Evolutionary conservation across 2,329 filamentous ascomycete species (phyloP).

Genomic region (Aspergillus sclerotialis): DNA sequence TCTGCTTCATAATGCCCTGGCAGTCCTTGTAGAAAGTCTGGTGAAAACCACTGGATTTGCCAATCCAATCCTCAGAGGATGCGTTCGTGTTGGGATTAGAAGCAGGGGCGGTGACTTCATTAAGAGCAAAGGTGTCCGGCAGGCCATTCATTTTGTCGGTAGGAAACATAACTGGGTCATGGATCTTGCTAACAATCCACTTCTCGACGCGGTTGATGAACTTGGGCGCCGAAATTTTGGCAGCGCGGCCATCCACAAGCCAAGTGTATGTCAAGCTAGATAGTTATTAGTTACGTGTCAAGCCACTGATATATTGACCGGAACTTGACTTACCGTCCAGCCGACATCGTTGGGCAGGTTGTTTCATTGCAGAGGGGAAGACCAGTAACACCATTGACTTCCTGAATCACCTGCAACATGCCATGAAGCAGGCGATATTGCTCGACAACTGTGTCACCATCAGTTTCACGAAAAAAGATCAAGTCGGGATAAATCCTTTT

Average conservation of each 20-base stretch:
- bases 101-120: constrained; percentile 45
- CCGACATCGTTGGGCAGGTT: constrained; percentile 86
- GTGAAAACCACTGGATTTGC: constrained; percentile 88
- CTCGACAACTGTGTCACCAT: constrained; percentile 63
- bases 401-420: constrained; percentile 82
- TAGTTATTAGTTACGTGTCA: constrained; percentile 14
- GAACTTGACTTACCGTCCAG: constrained; percentile 71
- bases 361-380: constrained; percentile 74
- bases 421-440: constrained; percentile 84
- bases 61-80: constrained; percentile 67
- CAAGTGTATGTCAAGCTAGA: constrained; percentile 87
- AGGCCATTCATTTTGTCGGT: constrained; percentile 66
- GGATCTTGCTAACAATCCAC: constrained; percentile 94
- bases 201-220: constrained; percentile 95
- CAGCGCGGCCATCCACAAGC: constrained; percentile 82
- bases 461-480: constrained; percentile 4
- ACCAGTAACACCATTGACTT: constrained; percentile 69
- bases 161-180: constrained; percentile 83
- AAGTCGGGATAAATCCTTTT: too few species aligned
- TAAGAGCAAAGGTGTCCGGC: constrained; percentile 48
- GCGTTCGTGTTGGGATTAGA: constrained; percentile 52
- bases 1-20: constrained; percentile 91
- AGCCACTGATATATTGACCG: too few species aligned
- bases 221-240: constrained; percentile 84
- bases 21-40: constrained; percentile 83